Evolutionary conservation across 495 filamentous ascomycete species (phyloP).

Genomic region (Apiosordaria backusii): DNA sequence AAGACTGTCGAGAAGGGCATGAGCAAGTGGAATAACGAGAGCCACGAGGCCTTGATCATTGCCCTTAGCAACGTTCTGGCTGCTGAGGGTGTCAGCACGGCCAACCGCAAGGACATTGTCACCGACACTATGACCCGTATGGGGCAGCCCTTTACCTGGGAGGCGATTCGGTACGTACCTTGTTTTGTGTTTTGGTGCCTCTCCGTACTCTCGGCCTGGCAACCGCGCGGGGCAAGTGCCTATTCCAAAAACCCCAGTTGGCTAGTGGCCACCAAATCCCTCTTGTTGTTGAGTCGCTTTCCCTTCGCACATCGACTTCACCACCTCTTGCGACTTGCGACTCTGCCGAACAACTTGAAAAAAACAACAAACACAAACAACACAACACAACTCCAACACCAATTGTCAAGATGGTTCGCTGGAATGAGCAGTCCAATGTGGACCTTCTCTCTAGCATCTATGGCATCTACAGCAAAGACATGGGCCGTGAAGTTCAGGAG

Average conservation of each 20-base stretch:
- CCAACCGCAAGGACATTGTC: constrained; percentile 26
- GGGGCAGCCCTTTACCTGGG: constrained; percentile 30
- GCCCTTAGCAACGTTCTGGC: constrained; percentile 22
- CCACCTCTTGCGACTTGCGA: not conserved
- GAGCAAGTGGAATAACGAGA: constrained; percentile 26
- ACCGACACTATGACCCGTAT: constrained; percentile 24
- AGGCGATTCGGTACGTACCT: constrained; percentile 36
- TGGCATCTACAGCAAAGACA: not conserved
- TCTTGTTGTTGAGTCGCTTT: not conserved
- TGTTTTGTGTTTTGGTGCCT: not conserved
- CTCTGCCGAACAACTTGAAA: not conserved
- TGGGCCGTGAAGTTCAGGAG: not conserved
- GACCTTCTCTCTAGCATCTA: not conserved
- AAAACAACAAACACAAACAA: not conserved
- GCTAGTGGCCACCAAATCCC: not conserved
- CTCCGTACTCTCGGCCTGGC: not conserved
- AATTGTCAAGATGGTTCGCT: constrained; percentile 6
- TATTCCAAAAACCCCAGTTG: not conserved
- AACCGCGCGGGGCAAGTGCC: not conserved
- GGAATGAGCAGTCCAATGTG: not conserved
- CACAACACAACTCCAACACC: not conserved
- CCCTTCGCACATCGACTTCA: not conserved
- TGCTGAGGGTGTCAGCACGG: not conserved
- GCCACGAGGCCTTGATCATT: constrained; percentile 29
- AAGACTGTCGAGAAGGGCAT: not conserved